These are phyloP conservation scores for Cryptosporidium meleagridis DNA, from an alignment of 169 alveolate species.

Conservation along the genomic window DNA sequence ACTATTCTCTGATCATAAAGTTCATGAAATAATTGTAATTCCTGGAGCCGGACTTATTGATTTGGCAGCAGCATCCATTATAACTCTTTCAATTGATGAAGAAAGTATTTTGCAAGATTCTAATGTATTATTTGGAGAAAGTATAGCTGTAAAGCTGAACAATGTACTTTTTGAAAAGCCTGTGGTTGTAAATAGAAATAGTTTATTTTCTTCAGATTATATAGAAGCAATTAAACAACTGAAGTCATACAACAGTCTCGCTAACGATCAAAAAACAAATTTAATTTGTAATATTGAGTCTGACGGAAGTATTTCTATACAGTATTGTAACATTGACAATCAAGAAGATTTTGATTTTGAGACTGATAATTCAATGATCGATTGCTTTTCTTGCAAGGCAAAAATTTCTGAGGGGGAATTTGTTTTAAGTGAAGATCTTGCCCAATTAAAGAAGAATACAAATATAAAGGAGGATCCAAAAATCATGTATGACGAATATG, in stretches of 20 bases:
- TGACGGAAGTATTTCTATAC: conserved; percentile 29
- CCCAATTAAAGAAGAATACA: not conserved
- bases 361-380: not conserved
- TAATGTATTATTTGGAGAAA: not conserved
- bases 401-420: conserved; percentile 6
- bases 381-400: conserved; percentile 61
- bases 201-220: not conserved
- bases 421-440: conserved; percentile 21
- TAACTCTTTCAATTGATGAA: not conserved
- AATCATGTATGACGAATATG: conserved; percentile 64
- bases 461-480: conserved; percentile 18
- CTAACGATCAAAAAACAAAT: conserved; percentile 1
- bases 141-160: conserved; percentile 2
- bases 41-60: conserved; percentile 83
- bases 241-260: not conserved
- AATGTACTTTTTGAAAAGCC: conserved; percentile 55
- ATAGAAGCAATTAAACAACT: conserved; percentile 1
- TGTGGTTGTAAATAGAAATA: not conserved
- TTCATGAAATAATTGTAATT: conserved; percentile 78
- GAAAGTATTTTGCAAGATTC: not conserved
- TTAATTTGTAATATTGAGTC: conserved; percentile 27
- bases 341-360: not conserved
- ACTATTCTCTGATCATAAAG: conserved; percentile 81
- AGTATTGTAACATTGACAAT: not conserved
- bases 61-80: conserved; percentile 79